phyloP scores from a whole-genome alignment of 2,329 filamentous ascomycete species.

The Penicillium rolfsii region DNA sequence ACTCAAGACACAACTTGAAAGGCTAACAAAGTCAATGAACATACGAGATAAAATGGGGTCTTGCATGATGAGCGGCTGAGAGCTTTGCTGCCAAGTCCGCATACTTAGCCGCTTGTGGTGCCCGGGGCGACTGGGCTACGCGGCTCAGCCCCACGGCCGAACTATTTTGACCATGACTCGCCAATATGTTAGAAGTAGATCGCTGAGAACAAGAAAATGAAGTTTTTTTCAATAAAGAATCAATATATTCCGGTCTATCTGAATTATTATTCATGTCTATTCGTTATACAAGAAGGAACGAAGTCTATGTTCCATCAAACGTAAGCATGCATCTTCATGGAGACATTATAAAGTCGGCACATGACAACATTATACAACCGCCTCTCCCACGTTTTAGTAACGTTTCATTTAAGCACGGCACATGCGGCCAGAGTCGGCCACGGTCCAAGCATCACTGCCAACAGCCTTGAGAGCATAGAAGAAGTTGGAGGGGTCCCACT shows the following conservation, averaged over 20 bases:
- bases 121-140: neutral
- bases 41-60: neutral
- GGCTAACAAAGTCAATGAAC: neutral
- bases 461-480: constrained; percentile 49
- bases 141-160: neutral
- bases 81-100: neutral
- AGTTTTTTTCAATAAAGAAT: neutral
- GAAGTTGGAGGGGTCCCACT: constrained; percentile 49
- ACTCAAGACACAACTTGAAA: neutral
- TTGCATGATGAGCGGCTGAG: neutral
- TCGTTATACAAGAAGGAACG: neutral
- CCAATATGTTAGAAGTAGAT: neutral
- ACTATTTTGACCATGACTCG: neutral
- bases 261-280: constrained; percentile 1
- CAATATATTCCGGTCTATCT: neutral
- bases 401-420: constrained; percentile 23
- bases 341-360: neutral
- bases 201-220: neutral
- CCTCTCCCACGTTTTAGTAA: too few species aligned
- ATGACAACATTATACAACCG: neutral
- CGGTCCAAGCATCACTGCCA: constrained; percentile 43
- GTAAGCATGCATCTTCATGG: neutral
- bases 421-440: constrained; percentile 34
- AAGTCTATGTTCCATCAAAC: neutral
- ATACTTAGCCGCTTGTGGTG: neutral